Evolutionary conservation across 2,329 filamentous ascomycete genomes (phyloP), one percentile per base, ranked within the genome.

Genomic region (Akanthomyces muscarius): DNA sequence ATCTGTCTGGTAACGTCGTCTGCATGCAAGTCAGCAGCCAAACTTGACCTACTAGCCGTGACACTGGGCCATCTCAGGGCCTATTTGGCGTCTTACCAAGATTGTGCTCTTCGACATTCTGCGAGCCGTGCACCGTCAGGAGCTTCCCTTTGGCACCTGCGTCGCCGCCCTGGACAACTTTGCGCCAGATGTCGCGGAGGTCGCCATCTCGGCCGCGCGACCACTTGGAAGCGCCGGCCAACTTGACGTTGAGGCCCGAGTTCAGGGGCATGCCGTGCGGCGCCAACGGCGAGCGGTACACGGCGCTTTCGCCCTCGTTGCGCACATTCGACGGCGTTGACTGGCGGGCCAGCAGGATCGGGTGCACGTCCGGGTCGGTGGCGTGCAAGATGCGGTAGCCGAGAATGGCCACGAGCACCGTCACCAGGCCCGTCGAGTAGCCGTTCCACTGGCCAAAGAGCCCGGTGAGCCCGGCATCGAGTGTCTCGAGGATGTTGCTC

Each of bases 361-460:
- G 94, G 75, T 98, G 95, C 5, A 90, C 89, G 78, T 99, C 95
- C 6, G 95, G 90, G 60, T 97, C 94, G 65, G 86, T 84, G 57
- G 85, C 83, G 65, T 86, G 86, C 70, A 90, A 79, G 67, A 96
- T 77, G 51, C 88, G 84, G 75, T 91, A 92, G 63, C 87, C 82
- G 63, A 94, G 76, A 70, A 92, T 83, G 61, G 83, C 80, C 65
- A 88, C 78, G 50, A 97, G 80, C 65, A 85, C 71, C 28, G 88
- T 84, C 52, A 86, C 82, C 66, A 99, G 81, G 23, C 69, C 71
- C 3, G 90, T 95, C 36, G 91, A 91, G 78, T 89, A 90, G 68
- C 84, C 77, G 74, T 95, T 92, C 92, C 93, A 97, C 76, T 91
- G 88, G 44, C 86, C 83, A 62, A 96, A 79, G 59, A 94, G 76